These are phyloP conservation scores for Nemania bipapillata DNA, from an alignment of 2,329 filamentous ascomycete species.

Conservation along the genomic window DNA sequence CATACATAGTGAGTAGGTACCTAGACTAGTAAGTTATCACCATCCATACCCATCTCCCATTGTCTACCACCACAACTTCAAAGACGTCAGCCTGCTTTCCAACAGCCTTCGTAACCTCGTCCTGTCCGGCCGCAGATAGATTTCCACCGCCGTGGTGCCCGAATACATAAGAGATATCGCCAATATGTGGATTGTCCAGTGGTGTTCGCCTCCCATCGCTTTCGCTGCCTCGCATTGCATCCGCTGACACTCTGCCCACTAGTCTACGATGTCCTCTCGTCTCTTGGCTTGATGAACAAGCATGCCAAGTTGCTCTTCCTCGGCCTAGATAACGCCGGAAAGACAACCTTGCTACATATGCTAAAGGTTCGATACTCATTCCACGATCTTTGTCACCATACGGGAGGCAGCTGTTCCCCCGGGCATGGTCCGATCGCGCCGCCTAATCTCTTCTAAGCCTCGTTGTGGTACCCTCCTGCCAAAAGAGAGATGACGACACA, in stretches of 20 bases:
- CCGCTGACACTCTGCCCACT: slow-evolving; percentile 46
- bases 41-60: slow-evolving; percentile 31
- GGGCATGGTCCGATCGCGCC: slow-evolving; percentile 23
- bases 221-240: slow-evolving; percentile 30
- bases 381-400: slow-evolving; percentile 15
- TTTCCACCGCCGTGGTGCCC: slow-evolving; percentile 24
- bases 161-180: slow-evolving; percentile 29
- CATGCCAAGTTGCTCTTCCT: slow-evolving; percentile 95
- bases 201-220: slow-evolving; percentile 73
- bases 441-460: slow-evolving; percentile 3
- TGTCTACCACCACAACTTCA: slow-evolving; percentile 37
- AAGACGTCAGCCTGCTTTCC: slow-evolving; percentile 34
- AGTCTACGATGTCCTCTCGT: slow-evolving; percentile 92
- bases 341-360: slow-evolving; percentile 95
- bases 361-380: slow-evolving; percentile 74
- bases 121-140: slow-evolving; percentile 14
- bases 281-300: slow-evolving; percentile 90
- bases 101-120: slow-evolving; percentile 13
- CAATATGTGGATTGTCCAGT: slow-evolving; percentile 93
- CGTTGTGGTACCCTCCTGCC: not conserved
- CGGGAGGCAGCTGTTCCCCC: slow-evolving; percentile 8
- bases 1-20: not conserved
- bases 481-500: not conserved
- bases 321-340: slow-evolving; percentile 92
- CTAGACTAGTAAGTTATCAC: slow-evolving; percentile 1